These are phyloP conservation scores for Diplosphaera chodatii DNA, from an alignment of 139 green algal species.

Conservation along the genomic window DNA sequence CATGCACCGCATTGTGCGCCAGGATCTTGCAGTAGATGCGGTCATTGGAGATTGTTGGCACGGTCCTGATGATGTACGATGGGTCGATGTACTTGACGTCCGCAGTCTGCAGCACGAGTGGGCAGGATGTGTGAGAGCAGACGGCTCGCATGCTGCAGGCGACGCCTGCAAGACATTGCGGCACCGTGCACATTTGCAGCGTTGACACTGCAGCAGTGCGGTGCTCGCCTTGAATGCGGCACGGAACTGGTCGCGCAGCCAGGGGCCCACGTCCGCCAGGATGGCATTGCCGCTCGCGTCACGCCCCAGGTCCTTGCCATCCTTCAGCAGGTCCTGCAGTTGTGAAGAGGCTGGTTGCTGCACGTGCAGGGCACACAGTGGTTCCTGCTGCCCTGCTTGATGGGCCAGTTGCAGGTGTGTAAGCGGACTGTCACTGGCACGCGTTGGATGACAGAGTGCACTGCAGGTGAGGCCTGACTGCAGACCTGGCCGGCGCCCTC, in stretches of 20 bases:
- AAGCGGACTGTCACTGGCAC: too few species aligned
- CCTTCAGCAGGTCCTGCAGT: slow-evolving; percentile 51
- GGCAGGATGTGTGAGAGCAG: too few species aligned
- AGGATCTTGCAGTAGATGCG: slow-evolving; percentile 92
- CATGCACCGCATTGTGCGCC: slow-evolving; percentile 91
- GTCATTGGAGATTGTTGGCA: slow-evolving; percentile 79
- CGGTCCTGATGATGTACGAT: slow-evolving; percentile 86
- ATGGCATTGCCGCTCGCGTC: slow-evolving; percentile 64
- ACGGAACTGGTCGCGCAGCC: slow-evolving; percentile 57
- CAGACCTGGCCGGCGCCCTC: slow-evolving; percentile 76
- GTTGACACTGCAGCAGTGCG: too few species aligned
- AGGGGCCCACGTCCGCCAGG: slow-evolving; percentile 61
- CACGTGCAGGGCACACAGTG: too few species aligned
- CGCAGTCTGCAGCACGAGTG: slow-evolving; percentile 10
- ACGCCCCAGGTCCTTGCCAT: slow-evolving; percentile 14
- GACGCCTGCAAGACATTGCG: too few species aligned
- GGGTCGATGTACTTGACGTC: slow-evolving; percentile 71
- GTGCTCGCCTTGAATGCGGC: slow-evolving; percentile 32
- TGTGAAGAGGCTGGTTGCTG: too few species aligned
- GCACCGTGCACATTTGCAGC: too few species aligned
- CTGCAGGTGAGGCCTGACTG: slow-evolving; percentile 1
- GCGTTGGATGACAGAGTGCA: too few species aligned
- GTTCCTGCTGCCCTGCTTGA: too few species aligned
- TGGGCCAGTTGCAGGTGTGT: too few species aligned
- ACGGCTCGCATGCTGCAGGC: too few species aligned